Conservation (phyloP, 768 basidiomycete species). For the Suillus luteus region DNA sequence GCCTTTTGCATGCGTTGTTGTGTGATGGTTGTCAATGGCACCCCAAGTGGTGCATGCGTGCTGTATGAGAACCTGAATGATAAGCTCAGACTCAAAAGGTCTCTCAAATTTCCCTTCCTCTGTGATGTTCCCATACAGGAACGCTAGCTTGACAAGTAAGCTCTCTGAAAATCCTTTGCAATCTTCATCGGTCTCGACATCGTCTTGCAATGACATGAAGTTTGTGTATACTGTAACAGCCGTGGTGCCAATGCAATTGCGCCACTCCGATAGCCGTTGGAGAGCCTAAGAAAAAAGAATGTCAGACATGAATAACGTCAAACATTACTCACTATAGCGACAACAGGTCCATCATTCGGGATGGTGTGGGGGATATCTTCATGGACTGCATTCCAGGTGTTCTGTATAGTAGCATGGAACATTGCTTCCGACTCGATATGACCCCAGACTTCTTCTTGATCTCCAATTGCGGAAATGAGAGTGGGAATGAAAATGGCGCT, state of each 20-base stretch:
- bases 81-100: no score
- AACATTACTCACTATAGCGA: conserved; percentile 6
- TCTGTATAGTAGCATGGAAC: neutral
- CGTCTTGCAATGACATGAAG: neutral
- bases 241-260: neutral
- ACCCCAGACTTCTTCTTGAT: neutral
- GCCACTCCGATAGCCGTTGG: neutral
- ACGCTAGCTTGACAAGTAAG: no score
- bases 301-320: neutral
- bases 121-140: no score
- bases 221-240: neutral
- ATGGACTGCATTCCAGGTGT: conserved; percentile 11
- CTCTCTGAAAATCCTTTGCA: no score
- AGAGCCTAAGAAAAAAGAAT: neutral
- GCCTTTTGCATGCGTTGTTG: no score
- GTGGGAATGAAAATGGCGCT: neutral
- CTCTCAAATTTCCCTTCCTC: no score
- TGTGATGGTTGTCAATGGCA: no score
- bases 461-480: neutral
- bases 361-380: conserved; percentile 11
- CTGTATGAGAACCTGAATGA: no score
- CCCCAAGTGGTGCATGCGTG: no score
- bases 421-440: neutral
- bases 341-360: conserved; percentile 9
- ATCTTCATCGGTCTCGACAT: neutral